phyloP scores from a whole-genome alignment of 192 early-diverging fungal species.

The Coemansia sp. region DNA sequence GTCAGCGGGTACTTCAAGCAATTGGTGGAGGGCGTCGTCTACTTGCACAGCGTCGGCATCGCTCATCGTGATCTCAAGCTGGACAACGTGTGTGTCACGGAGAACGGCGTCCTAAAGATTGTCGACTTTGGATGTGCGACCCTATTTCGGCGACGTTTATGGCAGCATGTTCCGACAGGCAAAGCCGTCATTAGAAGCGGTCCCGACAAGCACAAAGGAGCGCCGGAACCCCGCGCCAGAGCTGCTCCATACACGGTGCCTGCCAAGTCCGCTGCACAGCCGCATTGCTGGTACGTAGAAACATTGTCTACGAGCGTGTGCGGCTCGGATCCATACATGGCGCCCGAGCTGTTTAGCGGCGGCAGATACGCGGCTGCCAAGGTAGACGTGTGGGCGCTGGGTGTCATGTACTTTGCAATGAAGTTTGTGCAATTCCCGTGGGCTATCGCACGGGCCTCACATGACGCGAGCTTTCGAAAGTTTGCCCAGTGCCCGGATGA shows the following conservation, averaged over 20 bases:
- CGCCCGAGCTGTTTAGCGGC: conserved; percentile 72
- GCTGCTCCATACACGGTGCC: conserved; percentile 24
- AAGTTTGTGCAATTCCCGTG: conserved; percentile 66
- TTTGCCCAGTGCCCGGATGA: conserved; percentile 8
- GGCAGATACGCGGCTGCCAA: conserved; percentile 67
- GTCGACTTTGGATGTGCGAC: conserved; percentile 78
- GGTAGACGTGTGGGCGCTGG: conserved; percentile 86
- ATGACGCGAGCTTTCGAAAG: conserved; percentile 23
- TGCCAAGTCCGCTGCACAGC: neutral
- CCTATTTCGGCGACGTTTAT: conserved; percentile 35
- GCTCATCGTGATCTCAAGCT: conserved; percentile 91
- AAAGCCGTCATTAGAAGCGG: neutral
- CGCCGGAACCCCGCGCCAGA: conserved; percentile 8
- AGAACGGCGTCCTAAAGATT: conserved; percentile 68
- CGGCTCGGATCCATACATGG: conserved; percentile 95
- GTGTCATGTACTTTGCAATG: conserved; percentile 79
- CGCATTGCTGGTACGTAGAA: conserved; percentile 22
- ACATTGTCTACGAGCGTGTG: conserved; percentile 62
- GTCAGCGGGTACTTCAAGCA: conserved; percentile 82
- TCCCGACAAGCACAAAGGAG: neutral
- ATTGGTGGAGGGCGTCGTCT: conserved; percentile 68
- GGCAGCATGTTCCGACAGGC: conserved; percentile 17
- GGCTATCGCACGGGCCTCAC: conserved; percentile 48
- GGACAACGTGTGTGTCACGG: conserved; percentile 83
- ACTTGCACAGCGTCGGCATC: conserved; percentile 76